Conservation (phyloP, 257 asterid genomes). For the Echites panduratus region DNA sequence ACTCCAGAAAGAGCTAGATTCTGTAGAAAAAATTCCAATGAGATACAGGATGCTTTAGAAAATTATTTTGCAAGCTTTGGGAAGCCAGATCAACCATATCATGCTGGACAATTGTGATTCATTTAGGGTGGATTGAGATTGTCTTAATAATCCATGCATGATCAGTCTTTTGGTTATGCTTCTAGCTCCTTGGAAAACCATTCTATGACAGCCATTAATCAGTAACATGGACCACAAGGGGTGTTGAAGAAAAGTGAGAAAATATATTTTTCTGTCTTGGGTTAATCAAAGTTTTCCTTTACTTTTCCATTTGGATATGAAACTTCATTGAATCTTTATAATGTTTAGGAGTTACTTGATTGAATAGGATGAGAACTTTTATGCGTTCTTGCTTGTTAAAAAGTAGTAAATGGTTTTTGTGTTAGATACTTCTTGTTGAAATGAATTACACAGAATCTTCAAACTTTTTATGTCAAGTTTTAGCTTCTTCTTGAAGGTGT, state of each 20-base stretch:
- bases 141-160: background rate
- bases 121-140: background rate
- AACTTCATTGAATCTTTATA: background rate
- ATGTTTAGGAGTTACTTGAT: background rate
- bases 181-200: background rate
- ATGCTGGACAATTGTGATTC: background rate
- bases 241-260: background rate
- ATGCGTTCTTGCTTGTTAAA: background rate
- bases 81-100: background rate
- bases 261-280: background rate
- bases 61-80: background rate
- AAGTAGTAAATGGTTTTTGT: background rate
- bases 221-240: background rate
- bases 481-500: background rate
- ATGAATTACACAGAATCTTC: background rate
- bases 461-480: background rate
- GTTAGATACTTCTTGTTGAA: background rate
- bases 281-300: background rate
- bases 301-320: background rate
- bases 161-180: background rate
- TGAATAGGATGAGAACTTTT: background rate
- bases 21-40: background rate
- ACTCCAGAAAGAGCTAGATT: background rate
- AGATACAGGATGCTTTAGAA: background rate
- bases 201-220: background rate